Percentiles rank a stretch among this genome's conserved stretches.
phyloP scores from a whole-genome alignment of 2,329 filamentous ascomycete genomes.

The Teratosphaeria nubilosa region DNA sequence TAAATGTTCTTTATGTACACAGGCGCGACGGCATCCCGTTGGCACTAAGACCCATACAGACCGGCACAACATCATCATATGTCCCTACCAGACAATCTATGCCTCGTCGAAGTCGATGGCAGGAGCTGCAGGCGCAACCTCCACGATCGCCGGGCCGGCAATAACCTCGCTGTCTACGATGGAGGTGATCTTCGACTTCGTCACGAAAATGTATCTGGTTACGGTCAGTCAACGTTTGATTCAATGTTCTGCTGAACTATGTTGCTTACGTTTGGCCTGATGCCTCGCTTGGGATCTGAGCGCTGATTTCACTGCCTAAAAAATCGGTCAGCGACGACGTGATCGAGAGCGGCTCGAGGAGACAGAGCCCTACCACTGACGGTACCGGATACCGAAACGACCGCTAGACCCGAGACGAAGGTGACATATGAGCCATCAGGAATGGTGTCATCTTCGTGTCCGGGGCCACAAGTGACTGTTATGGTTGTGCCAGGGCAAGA shows the following conservation, averaged over 20 bases:
- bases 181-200: conserved; percentile 6
- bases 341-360: not conserved
- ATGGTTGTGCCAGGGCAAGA: conserved; percentile 4
- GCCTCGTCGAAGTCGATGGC: not conserved
- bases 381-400: conserved; percentile 7
- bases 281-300: conserved; percentile 5
- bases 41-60: no score
- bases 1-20: no score
- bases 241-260: no score
- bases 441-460: not conserved
- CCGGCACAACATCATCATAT: no score
- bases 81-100: not conserved
- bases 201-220: conserved; percentile 9
- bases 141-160: conserved; percentile 11
- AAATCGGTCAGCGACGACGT: not conserved
- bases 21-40: no score
- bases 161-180: conserved; percentile 7
- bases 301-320: conserved; percentile 7
- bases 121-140: conserved; percentile 8
- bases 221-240: no score
- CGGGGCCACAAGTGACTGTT: conserved; percentile 3
- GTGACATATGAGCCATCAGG: conserved; percentile 7
- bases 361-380: conserved; percentile 5
- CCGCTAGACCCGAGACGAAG: conserved; percentile 10
- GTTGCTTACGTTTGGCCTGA: conserved; percentile 8